Percentiles rank a stretch among this genome's conserved stretches.
These are phyloP conservation scores for Chlorella sp. DNA, from an alignment of 139 green algal genomes.

Conservation along the genomic window DNA sequence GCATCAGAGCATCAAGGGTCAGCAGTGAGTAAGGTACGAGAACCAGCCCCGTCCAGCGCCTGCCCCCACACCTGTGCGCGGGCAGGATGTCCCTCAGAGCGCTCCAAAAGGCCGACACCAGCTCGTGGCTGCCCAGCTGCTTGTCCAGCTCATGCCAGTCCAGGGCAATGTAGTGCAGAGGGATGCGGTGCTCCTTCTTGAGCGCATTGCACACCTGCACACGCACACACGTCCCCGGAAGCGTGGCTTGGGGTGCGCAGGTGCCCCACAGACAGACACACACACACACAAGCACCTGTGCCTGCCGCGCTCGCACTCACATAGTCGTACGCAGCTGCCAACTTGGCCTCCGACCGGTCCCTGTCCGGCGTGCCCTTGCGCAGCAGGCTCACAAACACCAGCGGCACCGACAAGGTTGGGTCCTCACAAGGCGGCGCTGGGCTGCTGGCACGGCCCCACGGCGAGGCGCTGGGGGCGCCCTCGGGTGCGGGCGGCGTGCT, in stretches of 20 bases:
- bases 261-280: no score
- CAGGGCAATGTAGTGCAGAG: slow-evolving; percentile 48
- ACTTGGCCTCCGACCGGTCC: slow-evolving; percentile 52
- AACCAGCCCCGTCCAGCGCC: no score
- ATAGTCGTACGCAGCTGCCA: slow-evolving; percentile 49
- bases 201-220: slow-evolving; percentile 17
- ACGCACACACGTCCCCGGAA: neutral
- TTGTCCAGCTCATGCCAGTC: slow-evolving; percentile 97
- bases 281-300: no score
- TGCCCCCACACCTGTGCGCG: no score
- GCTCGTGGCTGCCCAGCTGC: slow-evolving; percentile 69
- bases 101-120: slow-evolving; percentile 88
- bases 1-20: no score
- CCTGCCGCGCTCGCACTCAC: no score
- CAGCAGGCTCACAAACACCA: slow-evolving; percentile 93
- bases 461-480: no score
- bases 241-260: no score
- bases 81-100: slow-evolving; percentile 14
- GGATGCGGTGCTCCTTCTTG: slow-evolving; percentile 39
- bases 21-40: no score
- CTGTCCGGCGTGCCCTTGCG: slow-evolving; percentile 58
- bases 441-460: no score
- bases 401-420: slow-evolving; percentile 32
- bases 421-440: no score
- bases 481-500: no score